Conservation (phyloP, 768 basidiomycete species). For the Kwoniella bestiolae region DNA sequence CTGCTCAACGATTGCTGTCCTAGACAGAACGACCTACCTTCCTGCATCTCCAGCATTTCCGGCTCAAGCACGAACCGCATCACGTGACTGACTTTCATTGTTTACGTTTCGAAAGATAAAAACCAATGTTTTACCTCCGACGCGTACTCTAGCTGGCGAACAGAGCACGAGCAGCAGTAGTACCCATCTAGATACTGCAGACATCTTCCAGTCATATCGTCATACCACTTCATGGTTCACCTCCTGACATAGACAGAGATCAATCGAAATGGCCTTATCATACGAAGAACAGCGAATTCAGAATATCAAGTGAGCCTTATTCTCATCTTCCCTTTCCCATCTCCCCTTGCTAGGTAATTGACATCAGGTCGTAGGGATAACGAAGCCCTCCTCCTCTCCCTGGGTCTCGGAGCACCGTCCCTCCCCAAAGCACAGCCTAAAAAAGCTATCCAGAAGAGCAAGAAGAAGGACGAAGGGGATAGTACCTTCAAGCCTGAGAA, state of each 20-base stretch:
- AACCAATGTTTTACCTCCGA: background rate
- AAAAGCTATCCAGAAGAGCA: conserved; percentile 1
- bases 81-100: background rate
- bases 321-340: background rate
- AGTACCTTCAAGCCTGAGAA: conserved; percentile 7
- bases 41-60: no score
- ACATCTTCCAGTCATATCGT: no score
- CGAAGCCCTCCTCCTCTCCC: conserved; percentile 42
- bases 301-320: conserved; percentile 38
- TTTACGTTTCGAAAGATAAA: no score
- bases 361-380: no score
- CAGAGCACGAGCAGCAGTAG: background rate
- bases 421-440: conserved; percentile 7
- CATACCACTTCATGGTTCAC: no score
- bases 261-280: conserved; percentile 5
- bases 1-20: no score
- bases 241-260: no score
- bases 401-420: conserved; percentile 35
- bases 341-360: no score
- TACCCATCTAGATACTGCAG: no score
- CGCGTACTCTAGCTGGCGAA: background rate
- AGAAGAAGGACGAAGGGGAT: background rate
- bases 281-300: conserved; percentile 45
- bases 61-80: background rate
- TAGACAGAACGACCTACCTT: no score